Evolutionary conservation across 495 filamentous ascomycete species (phyloP), one percentile per base, ranked within the genome.

Genomic region (Hypoxylon rickii): DNA sequence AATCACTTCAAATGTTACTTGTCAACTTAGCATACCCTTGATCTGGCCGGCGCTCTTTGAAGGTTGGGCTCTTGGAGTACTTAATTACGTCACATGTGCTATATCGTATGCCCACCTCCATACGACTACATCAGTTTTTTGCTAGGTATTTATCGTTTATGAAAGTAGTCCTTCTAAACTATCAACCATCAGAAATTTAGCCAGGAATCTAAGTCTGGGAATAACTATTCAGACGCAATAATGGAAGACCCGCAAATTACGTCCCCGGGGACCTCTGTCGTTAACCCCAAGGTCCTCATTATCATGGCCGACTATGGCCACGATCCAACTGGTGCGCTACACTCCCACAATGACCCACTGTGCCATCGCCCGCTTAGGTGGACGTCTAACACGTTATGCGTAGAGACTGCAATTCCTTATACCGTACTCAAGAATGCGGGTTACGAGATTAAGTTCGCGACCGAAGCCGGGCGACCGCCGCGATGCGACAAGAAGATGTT

Each of bases 301-400:
- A 58, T 78, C 38, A 80, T 83, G 79, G 70, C 79, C 19, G 78
- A 83, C 52, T 80, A 83, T 48, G 80, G 80, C 45, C 77, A 83
- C 56, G 80, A 83, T 56, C 79, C 78, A 8, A 82, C 79, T 42
- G 79, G 79, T 80, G 10, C 44, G 51, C 40, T n/a, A 20, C 12
- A 34, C 12, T 10, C 20, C 15, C 13, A 36, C 1, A 7, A 15
- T 29, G 34, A 13, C 31, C 24, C 10, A 3, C 24, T 26, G 37
- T 18, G 26, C 20, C 36, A 31, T 29, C 16, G 21, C 21, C 37
- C 20, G 13, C 24, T 29, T 10, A 29, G 10, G 24, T 4, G n/a
- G 43, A 48, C 0, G 16, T 40, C 29, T 52, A 41, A 53, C 39
- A 6, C 22, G 11, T n/a, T 7, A 18, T 5, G 51, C 3, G 3